Evolutionary conservation across 1,284 basidiomycete genomes (phyloP), one percentile per base, ranked within the genome.

Genomic region (Porogramme epimiltina): DNA sequence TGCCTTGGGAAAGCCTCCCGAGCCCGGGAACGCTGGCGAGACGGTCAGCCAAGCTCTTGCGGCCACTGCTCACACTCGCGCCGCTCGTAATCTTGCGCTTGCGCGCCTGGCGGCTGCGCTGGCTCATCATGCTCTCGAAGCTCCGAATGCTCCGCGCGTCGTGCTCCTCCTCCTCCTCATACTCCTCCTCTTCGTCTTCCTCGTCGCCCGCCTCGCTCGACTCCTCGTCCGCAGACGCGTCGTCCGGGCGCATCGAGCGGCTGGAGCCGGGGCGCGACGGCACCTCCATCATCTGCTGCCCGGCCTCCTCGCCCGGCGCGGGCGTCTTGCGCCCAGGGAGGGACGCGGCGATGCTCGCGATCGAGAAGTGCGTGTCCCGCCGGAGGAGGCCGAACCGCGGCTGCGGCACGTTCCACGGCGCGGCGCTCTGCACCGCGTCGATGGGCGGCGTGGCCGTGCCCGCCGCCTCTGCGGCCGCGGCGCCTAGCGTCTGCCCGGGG

Each of bases 121-220:
- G 68, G 62, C 76, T 84, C 77, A 91, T 75, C 88, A 91, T 91
- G 60, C 82, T 91, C 71, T 89, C 88, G 62, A 93, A 92, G 65
- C 87, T 92, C 58, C 80, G 74, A 49, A 92, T 91, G 61, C 88
- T 91, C 70, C 84, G 77, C 41, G 80, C 63, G 65, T 88, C 83
- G 46, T 76, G 72, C 20, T 66, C 78, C 10, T 67, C 71, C 20
- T 65, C 70, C 22, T 71, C 72, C 25, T 70, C 72, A 3, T 71
- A 70, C 11, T 72, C 66, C 11, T 73, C 69, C 9, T 71, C 70
- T 0, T 68, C 71, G 0, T 67, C 68, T 62, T 70, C 66, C n/a
- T 66, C 63, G 2, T 69, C 66, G 6, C 66, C 63, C 2, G 64
- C 65, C 15, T 66, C 66, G 11, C 54, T 60, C n/a, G 51, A 59